A percentile compares a stretch with the other conserved stretches of the same genome.
Conservation (phyloP, 805 yeast species). For the Yarrowia porcina region DNA sequence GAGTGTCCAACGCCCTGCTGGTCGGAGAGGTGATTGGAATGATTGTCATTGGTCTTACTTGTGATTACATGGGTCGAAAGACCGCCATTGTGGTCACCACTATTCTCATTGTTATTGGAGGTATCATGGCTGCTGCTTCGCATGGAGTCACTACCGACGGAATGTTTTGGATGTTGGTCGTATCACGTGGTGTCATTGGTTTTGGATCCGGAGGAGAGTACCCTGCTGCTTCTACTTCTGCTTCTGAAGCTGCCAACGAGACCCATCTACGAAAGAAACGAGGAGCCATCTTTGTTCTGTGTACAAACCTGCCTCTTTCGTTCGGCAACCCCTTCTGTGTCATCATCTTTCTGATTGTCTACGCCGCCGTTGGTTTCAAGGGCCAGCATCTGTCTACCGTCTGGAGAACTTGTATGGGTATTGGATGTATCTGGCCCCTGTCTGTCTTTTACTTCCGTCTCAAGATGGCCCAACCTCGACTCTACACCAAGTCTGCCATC, state of each 20-base stretch:
- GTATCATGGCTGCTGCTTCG: conserved; percentile 65
- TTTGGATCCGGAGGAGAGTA: conserved; percentile 79
- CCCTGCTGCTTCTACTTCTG: conserved; percentile 64
- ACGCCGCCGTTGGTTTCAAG: conserved; percentile 51
- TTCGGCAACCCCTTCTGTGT: conserved; percentile 79
- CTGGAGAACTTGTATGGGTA: conserved; percentile 72
- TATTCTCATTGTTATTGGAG: conserved; percentile 57
- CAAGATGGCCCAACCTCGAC: conserved; percentile 63
- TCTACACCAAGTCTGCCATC: conserved; percentile 64
- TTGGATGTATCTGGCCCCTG: conserved; percentile 72
- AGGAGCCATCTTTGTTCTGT: conserved; percentile 63
- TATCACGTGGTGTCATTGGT: conserved; percentile 73
- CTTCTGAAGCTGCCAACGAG: conserved; percentile 73
- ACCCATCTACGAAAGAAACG: conserved; percentile 45
- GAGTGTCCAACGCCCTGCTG: conserved; percentile 65
- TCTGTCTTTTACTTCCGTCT: conserved; percentile 67
- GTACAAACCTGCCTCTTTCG: conserved; percentile 69
- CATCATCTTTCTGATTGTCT: conserved; percentile 63
- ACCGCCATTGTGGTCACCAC: conserved; percentile 65
- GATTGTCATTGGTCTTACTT: conserved; percentile 58
- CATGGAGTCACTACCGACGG: conserved; percentile 59
- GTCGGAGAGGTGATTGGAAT: conserved; percentile 72
- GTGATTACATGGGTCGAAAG: conserved; percentile 67
- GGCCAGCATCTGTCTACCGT: conserved; percentile 46
- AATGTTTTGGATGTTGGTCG: conserved; percentile 73